Conservation (phyloP, 768 basidiomycete species). For the Mycena belliarum region DNA sequence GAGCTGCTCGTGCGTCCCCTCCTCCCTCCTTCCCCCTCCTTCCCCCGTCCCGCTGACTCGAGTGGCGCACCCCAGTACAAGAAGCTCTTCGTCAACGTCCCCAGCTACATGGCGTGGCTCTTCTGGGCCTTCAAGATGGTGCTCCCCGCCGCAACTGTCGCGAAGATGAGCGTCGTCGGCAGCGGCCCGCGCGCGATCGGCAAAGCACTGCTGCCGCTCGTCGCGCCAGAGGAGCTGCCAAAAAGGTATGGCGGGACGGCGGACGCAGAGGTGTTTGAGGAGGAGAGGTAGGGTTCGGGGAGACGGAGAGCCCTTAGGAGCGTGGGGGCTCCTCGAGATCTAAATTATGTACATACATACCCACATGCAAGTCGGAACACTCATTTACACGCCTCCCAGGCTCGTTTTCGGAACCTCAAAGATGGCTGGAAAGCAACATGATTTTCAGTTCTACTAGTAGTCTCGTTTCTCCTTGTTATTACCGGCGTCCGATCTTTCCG, state of each 20-base stretch:
- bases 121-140: constrained; percentile 84
- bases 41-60: constrained; percentile 1
- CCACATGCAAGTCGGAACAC: no score
- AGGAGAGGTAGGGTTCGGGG: not conserved
- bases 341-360: no score
- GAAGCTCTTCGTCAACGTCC: constrained; percentile 85
- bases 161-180: constrained; percentile 82
- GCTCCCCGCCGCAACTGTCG: constrained; percentile 69
- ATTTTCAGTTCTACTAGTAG: no score
- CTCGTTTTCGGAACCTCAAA: no score
- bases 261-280: constrained; percentile 28
- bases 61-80: constrained; percentile 42
- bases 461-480: no score
- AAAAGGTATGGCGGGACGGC: constrained; percentile 70
- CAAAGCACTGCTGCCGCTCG: constrained; percentile 58
- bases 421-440: no score
- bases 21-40: not conserved
- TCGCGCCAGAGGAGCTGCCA: constrained; percentile 62
- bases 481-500: no score
- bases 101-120: constrained; percentile 74
- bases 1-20: constrained; percentile 62
- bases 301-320: no score
- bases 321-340: no score
- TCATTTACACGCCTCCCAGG: no score
- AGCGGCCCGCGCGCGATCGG: constrained; percentile 57